Evolutionary conservation across 1,139 yeast genomes (phyloP), one percentile per base, ranked within the genome.

Genomic region (Zhuliangozyma parablackwelliae): DNA sequence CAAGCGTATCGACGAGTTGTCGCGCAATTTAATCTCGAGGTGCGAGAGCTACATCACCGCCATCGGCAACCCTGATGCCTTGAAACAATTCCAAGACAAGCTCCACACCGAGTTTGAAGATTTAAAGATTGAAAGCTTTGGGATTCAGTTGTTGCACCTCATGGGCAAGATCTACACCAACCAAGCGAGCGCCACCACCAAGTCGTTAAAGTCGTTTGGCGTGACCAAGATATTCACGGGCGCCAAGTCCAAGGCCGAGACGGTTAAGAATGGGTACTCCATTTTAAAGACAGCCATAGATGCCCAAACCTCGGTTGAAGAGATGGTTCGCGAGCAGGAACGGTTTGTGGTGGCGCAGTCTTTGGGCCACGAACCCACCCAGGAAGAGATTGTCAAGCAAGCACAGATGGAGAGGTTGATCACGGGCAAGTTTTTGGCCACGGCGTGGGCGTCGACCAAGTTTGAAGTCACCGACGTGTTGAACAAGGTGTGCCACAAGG

Each of bases 391-490:
- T 33, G 63, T 65, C 40, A 72, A 75, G 51, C 75, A 75, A 45
- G 82, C 78, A 6, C 83, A 81, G 51, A 72, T 76, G 52, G 88
- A 82, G 53, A 68, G 82, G 38, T 62, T 73, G 27, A 73, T 82
- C 58, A 81, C 84, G 3, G 92, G 94, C 23, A 83, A 84, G 56
- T 70, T 84, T 36, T 68, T 84, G 39, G 84, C 83, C 12, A 81
- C 87, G 8, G 88, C 86, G 20, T 84, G 95, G 95, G 85, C 83
- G 1, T 72, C 85, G 30, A 79, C 88, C 11, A 82, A 80, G 50
- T 83, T 77, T 52, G 95, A 84, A 58, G 79, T 83, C 33, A 80
- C 82, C 33, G 76, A 80, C 23, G 75, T 82, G 6, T 61, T 84
- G 47, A 77, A 78, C 47, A 81, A 77, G 45, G 90, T 83, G 9